A percentile compares a stretch with the other conserved stretches of the same genome.
phyloP scores from a whole-genome alignment of 1,284 basidiomycete species.

The Cutaneotrichosporon cavernicola region DNA sequence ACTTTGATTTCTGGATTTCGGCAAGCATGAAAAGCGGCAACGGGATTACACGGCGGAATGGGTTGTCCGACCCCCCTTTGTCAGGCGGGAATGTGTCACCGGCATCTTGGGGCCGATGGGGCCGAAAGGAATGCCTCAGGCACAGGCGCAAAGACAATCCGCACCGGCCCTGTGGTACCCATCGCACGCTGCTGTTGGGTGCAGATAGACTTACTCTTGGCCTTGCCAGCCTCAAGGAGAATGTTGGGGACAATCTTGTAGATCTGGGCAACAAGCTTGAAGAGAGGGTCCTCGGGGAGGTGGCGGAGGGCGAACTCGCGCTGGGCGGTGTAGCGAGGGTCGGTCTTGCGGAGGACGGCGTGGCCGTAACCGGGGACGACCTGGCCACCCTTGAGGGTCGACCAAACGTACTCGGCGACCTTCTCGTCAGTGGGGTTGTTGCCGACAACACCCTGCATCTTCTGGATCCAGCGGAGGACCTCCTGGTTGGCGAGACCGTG shows the following conservation, averaged over 20 bases:
- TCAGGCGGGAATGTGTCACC: background rate
- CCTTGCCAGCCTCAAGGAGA: constrained; percentile 89
- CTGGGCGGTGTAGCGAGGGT: constrained; percentile 95
- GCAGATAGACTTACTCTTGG: constrained; percentile 63
- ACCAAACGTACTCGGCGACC: constrained; percentile 90
- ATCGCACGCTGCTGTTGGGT: constrained; percentile 21
- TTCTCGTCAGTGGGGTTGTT: constrained; percentile 76
- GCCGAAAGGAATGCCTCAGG: constrained; percentile 5
- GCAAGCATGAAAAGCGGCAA: background rate
- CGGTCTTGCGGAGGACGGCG: constrained; percentile 94
- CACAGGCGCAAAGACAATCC: background rate
- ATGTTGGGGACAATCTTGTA: constrained; percentile 92
- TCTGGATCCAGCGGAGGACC: constrained; percentile 80
- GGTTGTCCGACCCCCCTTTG: background rate
- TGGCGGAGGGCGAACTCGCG: constrained; percentile 91
- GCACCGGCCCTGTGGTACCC: background rate
- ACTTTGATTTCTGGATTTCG: no score
- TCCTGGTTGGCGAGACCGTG: constrained; percentile 95
- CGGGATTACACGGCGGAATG: background rate
- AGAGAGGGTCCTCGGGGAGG: constrained; percentile 79
- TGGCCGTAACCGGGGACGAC: constrained; percentile 95
- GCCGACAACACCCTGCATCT: constrained; percentile 84
- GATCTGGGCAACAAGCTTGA: constrained; percentile 89
- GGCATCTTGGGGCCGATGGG: constrained; percentile 2
- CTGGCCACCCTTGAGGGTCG: constrained; percentile 82